Conservation (phyloP, 306 rosid species). For the Sechiopsis laciniata region DNA sequence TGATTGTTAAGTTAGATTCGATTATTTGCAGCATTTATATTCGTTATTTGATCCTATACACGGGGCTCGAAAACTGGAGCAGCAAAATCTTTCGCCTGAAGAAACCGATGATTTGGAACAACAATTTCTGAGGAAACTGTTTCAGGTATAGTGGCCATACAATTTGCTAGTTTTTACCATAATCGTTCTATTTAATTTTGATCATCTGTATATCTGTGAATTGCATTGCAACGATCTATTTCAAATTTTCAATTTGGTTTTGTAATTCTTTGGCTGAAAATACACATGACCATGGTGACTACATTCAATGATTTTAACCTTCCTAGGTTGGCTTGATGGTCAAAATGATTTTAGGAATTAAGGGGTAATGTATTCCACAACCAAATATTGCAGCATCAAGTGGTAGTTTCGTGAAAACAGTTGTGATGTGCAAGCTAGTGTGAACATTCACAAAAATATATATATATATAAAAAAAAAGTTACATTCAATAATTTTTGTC, state of each 20-base stretch:
- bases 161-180: conserved; percentile 1
- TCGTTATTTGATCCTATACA: conserved; percentile 70
- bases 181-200: too few relatives aligned
- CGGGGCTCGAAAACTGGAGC: conserved; percentile 66
- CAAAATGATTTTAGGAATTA: too few relatives aligned
- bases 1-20: background rate
- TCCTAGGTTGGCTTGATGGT: too few relatives aligned
- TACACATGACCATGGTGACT: background rate
- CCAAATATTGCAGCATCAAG: too few relatives aligned
- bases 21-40: conserved; percentile 64
- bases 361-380: too few relatives aligned
- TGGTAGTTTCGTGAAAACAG: too few relatives aligned
- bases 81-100: conserved; percentile 44
- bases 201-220: too few relatives aligned
- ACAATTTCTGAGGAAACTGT: conserved; percentile 62
- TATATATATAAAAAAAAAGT: too few relatives aligned
- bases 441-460: too few relatives aligned
- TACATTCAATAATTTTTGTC: background rate
- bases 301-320: background rate
- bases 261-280: background rate
- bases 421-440: too few relatives aligned
- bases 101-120: conserved; percentile 78
- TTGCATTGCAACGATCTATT: background rate
- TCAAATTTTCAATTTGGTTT: background rate
- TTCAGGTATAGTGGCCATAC: conserved; percentile 50